phyloP scores from a whole-genome alignment of 257 asterid genomes.

The Apocynum venetum region DNA sequence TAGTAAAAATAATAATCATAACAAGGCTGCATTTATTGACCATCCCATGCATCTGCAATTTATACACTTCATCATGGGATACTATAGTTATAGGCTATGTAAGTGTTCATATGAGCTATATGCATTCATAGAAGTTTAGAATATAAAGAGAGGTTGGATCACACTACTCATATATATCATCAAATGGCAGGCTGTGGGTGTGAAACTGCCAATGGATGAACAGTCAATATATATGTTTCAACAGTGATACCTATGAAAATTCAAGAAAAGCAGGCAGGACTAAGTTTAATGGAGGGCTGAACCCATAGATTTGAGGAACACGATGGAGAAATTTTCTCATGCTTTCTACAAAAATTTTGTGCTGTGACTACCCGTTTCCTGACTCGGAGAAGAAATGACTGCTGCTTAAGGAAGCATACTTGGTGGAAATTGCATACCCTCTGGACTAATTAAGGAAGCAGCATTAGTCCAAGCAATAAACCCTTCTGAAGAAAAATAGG shows the following conservation, averaged over 20 bases:
- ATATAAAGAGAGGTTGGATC: background rate
- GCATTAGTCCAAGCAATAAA: no score
- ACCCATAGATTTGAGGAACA: background rate
- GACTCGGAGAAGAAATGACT: background rate
- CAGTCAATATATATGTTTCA: background rate
- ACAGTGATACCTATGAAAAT: background rate
- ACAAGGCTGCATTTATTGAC: slow-evolving; percentile 1
- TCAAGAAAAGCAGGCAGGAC: background rate
- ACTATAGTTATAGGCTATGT: no score
- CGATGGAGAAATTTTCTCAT: background rate
- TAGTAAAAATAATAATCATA: background rate
- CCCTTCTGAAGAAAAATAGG: no score
- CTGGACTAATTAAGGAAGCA: no score
- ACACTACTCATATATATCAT: background rate
- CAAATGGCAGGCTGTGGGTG: background rate
- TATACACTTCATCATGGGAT: no score
- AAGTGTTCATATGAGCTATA: no score
- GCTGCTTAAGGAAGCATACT: background rate
- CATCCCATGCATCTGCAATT: background rate
- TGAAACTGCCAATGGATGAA: background rate
- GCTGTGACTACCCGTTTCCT: background rate
- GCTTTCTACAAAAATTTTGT: background rate
- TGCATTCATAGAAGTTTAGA: no score
- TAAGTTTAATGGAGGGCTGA: background rate
- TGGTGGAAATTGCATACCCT: background rate